phyloP scores from a whole-genome alignment of 768 basidiomycete species.

The Russula emetica region DNA sequence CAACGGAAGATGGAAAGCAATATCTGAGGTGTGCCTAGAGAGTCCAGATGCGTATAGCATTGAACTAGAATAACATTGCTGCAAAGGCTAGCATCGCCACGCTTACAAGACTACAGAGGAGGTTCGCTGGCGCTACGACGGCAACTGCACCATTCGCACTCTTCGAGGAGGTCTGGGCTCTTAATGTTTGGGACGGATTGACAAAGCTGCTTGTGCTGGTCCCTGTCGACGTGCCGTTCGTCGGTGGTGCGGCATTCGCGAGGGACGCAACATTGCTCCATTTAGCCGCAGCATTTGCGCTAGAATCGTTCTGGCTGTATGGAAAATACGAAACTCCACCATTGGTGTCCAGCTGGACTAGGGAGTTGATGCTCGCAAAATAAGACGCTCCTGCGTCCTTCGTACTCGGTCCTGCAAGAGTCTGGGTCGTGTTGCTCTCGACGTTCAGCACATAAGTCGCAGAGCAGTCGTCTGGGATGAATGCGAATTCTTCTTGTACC shows the following conservation, averaged over 20 bases:
- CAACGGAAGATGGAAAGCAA: background rate
- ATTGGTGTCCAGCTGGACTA: constrained; percentile 63
- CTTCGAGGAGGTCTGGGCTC: constrained; percentile 25
- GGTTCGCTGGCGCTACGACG: background rate
- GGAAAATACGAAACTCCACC: constrained; percentile 60
- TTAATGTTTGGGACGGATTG: constrained; percentile 26
- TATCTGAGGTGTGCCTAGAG: background rate
- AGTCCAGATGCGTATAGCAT: background rate
- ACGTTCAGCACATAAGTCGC: constrained; percentile 73
- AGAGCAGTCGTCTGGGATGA: constrained; percentile 69
- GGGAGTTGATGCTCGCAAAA: constrained; percentile 54
- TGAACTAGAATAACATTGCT: constrained; percentile 7
- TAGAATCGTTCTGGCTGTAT: constrained; percentile 45
- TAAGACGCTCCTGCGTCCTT: constrained; percentile 61
- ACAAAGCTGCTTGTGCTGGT: background rate
- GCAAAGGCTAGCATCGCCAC: constrained; percentile 8
- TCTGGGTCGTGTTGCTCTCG: constrained; percentile 62
- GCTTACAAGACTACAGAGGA: constrained; percentile 7
- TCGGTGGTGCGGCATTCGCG: constrained; percentile 41
- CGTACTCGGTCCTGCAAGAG: constrained; percentile 52
- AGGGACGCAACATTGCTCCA: constrained; percentile 50
- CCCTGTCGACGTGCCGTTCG: background rate
- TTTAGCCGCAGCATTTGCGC: constrained; percentile 42
- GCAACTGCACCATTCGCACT: constrained; percentile 1
- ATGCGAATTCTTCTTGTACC: constrained; percentile 74